Evolutionary conservation across 2,329 filamentous ascomycete genomes (phyloP).

Genomic region (Beauveria caledonica): DNA sequence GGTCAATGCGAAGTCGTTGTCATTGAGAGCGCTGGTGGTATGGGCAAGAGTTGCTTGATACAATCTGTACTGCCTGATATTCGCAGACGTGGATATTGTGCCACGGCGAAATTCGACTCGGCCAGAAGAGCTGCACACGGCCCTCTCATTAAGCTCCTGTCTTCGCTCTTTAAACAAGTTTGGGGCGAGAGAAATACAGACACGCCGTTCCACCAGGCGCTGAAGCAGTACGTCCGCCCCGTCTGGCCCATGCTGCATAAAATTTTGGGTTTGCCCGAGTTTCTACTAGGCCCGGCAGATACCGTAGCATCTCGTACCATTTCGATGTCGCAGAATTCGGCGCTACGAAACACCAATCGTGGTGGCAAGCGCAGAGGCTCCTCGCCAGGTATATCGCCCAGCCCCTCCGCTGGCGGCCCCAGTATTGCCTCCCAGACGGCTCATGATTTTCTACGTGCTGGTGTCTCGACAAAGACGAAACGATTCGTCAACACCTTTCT

Average conservation of each 20-base stretch:
- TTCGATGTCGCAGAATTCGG: constrained; percentile 27
- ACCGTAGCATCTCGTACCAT: constrained; percentile 26
- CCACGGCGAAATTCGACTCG: constrained; percentile 58
- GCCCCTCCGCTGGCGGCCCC: constrained; percentile 26
- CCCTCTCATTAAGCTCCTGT: constrained; percentile 55
- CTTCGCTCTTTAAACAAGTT: constrained; percentile 58
- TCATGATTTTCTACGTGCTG: constrained; percentile 52
- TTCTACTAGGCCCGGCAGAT: constrained; percentile 50
- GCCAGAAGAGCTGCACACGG: constrained; percentile 53
- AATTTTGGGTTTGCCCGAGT: constrained; percentile 58
- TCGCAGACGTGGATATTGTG: constrained; percentile 54
- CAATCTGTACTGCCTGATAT: constrained; percentile 55
- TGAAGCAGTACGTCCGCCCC: constrained; percentile 55
- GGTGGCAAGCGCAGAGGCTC: constrained; percentile 37
- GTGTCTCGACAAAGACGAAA: constrained; percentile 54
- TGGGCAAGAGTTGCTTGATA: constrained; percentile 59
- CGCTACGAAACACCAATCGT: constrained; percentile 24
- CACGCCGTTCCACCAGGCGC: constrained; percentile 51
- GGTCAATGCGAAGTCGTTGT: constrained; percentile 57
- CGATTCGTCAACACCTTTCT: constrained; percentile 82
- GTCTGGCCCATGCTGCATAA: constrained; percentile 58
- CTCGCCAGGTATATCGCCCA: constrained; percentile 39
- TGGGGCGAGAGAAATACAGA: constrained; percentile 60
- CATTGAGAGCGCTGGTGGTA: constrained; percentile 52
- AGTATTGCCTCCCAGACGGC: constrained; percentile 41